A percentile compares a stretch with the other conserved stretches of the same genome.
These are phyloP conservation scores for Golubevia sp. DNA, from an alignment of 1,284 basidiomycete genomes.

Conservation along the genomic window DNA sequence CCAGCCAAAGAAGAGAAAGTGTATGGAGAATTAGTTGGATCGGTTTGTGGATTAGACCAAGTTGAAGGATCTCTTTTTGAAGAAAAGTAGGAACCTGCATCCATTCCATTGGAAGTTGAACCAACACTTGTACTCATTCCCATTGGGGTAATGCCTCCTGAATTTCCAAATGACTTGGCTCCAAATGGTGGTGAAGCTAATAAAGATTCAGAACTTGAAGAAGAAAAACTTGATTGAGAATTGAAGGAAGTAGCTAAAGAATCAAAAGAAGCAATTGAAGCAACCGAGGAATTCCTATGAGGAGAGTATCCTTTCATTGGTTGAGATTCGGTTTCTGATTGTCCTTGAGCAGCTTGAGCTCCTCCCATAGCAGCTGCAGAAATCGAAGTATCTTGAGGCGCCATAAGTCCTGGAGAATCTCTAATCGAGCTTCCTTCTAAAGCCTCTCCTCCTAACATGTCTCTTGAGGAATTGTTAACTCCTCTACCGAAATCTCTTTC, in stretches of 20 bases:
- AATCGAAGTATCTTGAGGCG: slow-evolving; percentile 16
- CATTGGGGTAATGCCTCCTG: too few relatives aligned
- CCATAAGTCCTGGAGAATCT: slow-evolving; percentile 35
- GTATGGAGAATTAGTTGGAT: too few relatives aligned
- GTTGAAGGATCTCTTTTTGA: too few relatives aligned
- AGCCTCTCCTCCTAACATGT: slow-evolving; percentile 7
- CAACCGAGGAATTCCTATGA: slow-evolving; percentile 41
- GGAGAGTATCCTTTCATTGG: slow-evolving; percentile 9
- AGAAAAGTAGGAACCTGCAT: too few relatives aligned
- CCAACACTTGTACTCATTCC: too few relatives aligned
- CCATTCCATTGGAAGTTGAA: too few relatives aligned
- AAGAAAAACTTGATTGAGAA: slow-evolving; percentile 14
- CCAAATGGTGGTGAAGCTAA: not conserved
- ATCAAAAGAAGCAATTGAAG: slow-evolving; percentile 37
- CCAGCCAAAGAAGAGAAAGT: too few relatives aligned
- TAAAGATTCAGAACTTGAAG: not conserved
- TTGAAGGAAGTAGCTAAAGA: slow-evolving; percentile 56
- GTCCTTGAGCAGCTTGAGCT: slow-evolving; percentile 1
- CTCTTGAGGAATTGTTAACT: too few relatives aligned
- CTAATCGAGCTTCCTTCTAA: slow-evolving; percentile 16
- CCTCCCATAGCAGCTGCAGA: slow-evolving; percentile 8
- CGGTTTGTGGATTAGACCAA: too few relatives aligned
- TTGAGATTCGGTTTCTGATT: not conserved
- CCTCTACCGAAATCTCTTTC: too few relatives aligned
- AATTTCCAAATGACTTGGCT: too few relatives aligned